These are phyloP conservation scores for Aspergillus luchuensis DNA, from an alignment of 2,329 filamentous ascomycete genomes.

Conservation along the genomic window DNA sequence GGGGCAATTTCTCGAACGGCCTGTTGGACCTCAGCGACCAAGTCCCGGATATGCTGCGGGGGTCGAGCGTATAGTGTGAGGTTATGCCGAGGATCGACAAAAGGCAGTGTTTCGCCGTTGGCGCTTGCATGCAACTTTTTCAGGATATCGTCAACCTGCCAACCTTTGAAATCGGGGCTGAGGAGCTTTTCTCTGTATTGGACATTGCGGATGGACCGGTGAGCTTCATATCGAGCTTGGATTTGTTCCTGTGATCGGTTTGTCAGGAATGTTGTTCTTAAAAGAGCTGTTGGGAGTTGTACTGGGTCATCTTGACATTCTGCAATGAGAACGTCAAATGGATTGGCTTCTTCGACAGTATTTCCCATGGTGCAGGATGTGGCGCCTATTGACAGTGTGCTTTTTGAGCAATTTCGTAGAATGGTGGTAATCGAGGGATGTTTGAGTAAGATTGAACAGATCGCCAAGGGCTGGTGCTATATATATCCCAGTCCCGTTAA, in stretches of 20 bases:
- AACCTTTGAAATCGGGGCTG: slow-evolving; percentile 65
- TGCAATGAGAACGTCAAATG: slow-evolving; percentile 72
- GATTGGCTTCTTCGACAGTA: slow-evolving; percentile 54
- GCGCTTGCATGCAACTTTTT: slow-evolving; percentile 59
- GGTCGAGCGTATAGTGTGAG: slow-evolving; percentile 88
- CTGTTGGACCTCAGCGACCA: slow-evolving; percentile 70
- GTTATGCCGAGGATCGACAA: slow-evolving; percentile 75
- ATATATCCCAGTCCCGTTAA: neutral
- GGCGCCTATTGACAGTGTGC: neutral
- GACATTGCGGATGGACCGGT: slow-evolving; percentile 73
- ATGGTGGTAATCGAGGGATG: neutral
- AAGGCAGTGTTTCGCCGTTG: slow-evolving; percentile 54
- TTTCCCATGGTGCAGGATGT: neutral
- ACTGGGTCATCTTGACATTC: slow-evolving; percentile 69
- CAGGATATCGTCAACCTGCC: slow-evolving; percentile 76
- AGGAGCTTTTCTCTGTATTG: slow-evolving; percentile 77
- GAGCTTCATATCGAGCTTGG: slow-evolving; percentile 70
- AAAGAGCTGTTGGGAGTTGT: slow-evolving; percentile 29
- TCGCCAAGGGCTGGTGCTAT: neutral
- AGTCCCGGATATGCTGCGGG: slow-evolving; percentile 66
- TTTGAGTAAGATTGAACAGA: neutral
- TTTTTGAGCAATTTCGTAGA: neutral
- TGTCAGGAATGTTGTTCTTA: neutral
- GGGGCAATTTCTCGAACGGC: slow-evolving; percentile 66
- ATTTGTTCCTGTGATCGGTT: slow-evolving; percentile 47